These are phyloP conservation scores for Apophysomyces elegans DNA, from an alignment of 371 early-diverging fungal species.

Conservation along the genomic window DNA sequence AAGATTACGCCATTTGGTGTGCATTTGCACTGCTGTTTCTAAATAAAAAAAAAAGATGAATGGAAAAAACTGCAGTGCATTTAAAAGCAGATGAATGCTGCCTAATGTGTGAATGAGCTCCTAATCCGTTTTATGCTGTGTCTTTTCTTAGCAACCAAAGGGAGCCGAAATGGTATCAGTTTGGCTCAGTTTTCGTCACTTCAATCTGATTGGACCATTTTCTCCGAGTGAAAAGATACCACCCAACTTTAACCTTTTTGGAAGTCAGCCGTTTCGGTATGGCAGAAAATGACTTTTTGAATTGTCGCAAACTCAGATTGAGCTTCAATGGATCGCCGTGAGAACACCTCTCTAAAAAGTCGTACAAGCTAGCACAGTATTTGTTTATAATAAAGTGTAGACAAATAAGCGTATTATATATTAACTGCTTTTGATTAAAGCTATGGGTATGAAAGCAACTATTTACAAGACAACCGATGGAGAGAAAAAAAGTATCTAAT, in stretches of 20 bases:
- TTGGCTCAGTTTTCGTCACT: background rate
- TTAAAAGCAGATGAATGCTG: too few relatives aligned
- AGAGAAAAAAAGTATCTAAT: background rate
- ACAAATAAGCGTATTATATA: background rate
- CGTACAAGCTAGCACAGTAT: background rate
- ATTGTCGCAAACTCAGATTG: conserved; percentile 1
- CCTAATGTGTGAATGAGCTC: background rate
- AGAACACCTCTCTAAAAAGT: background rate
- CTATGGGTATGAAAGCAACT: background rate
- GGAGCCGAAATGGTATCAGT: background rate
- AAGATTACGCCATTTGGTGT: too few relatives aligned
- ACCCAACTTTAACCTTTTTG: background rate
- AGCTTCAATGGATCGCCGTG: conserved; percentile 11
- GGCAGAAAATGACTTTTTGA: conserved; percentile 9
- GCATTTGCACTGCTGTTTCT: too few relatives aligned
- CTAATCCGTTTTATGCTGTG: background rate
- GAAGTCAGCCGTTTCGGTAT: background rate
- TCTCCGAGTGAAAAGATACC: too few relatives aligned
- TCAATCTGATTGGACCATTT: too few relatives aligned
- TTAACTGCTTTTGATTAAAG: background rate
- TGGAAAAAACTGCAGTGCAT: too few relatives aligned
- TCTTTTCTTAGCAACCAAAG: background rate
- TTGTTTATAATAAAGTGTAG: too few relatives aligned
- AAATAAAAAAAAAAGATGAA: too few relatives aligned
- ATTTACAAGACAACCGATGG: background rate